Evolutionary conservation across 768 basidiomycete genomes (phyloP), one percentile per base, ranked within the genome.

Genomic region (Kwoniella dejecticola): DNA sequence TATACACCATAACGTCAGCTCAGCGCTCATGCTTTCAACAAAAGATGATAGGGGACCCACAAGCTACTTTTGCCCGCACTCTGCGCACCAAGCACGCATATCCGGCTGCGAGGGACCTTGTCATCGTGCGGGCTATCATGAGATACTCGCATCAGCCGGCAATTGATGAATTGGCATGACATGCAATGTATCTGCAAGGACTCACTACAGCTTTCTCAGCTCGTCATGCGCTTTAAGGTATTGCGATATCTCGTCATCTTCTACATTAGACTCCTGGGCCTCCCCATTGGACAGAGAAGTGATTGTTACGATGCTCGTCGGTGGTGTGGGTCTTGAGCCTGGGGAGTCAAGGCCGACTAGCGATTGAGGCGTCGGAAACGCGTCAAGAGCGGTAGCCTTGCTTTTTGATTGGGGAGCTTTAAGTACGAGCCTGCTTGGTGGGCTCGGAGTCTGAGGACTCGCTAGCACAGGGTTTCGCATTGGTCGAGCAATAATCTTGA

Each of bases 1-100:
- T 56, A n/a, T 1, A n/a, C 3, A 4, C 6, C 11, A 5, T 42
- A n/a, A 42, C 41, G 19, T 42, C 7, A 42, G 41, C 41, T 42
- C 17, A 42, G 6, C 5, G 6, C 10, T 5, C 15, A 31, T 21
- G 15, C 17, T 38, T 24, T 23, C 46, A 38, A 13, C 40, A 47
- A 1, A 26, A 38, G n/a, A 46, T 2, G 8, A 41, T 10, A 27
- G 7, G 17, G 30, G 36, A 58, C 66, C 60, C 21, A 71, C 69
- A 57, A 52, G 42, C 56, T 63, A n/a, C 66, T 68, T 45, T 71
- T 71, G 23, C 66, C 68, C 1, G 58, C 57, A 33, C 57, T 65
- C 30, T 71, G 69, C 2, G 26, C 66, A 15, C 69, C 69, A 6
- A 71, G 33, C 1, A 47, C 50, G 38, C 62, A 67, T 15, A 66